Evolutionary conservation across 2,329 filamentous ascomycete species (phyloP).

Genomic region (Eutypa lata): DNA sequence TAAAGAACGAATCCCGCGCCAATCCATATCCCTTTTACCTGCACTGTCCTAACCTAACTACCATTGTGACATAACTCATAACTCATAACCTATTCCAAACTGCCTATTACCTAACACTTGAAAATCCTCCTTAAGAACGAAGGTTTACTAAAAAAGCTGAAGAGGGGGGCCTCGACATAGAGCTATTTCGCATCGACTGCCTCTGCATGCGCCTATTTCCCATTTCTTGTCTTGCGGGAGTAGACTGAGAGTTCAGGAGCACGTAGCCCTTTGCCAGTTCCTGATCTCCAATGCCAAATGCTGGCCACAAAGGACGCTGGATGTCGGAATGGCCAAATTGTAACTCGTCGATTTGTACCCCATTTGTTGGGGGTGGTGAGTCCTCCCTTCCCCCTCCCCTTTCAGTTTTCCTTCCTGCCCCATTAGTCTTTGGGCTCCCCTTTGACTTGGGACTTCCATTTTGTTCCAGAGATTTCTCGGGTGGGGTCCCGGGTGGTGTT

Average conservation of each 20-base stretch:
- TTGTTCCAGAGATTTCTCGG: background rate
- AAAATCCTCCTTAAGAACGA: too few species aligned
- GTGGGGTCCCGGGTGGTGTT: background rate
- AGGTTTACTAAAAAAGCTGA: background rate
- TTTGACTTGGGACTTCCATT: background rate
- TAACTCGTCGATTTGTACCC: background rate
- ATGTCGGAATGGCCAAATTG: background rate
- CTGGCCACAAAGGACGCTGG: background rate
- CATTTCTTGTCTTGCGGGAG: background rate
- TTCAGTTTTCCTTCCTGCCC: background rate
- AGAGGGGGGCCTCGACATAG: background rate
- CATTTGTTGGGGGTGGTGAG: background rate
- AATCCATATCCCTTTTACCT: too few species aligned
- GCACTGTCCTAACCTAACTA: too few species aligned
- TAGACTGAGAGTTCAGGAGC: background rate
- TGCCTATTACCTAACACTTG: too few species aligned
- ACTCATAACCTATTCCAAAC: too few species aligned
- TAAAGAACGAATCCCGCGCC: too few species aligned
- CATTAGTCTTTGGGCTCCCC: background rate
- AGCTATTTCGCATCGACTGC: background rate
- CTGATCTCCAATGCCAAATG: background rate
- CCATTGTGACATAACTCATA: too few species aligned
- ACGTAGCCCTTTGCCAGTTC: background rate
- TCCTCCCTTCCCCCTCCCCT: background rate
- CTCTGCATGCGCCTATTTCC: background rate